These are phyloP conservation scores for Russula lepida DNA, from an alignment of 768 basidiomycete genomes.

Conservation along the genomic window DNA sequence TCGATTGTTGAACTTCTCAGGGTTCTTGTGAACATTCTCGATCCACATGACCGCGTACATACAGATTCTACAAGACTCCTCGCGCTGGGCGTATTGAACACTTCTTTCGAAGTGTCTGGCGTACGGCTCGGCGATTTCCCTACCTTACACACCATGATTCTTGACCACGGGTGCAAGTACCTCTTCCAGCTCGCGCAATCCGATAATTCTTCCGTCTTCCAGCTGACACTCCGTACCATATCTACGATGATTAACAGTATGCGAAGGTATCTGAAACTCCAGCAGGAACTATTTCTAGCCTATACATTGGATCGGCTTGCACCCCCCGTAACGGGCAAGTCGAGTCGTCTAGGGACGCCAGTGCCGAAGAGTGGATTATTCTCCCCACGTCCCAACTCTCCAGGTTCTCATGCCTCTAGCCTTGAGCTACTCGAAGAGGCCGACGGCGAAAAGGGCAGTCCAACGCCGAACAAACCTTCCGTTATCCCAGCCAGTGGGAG, in stretches of 20 bases:
- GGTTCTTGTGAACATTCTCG: constrained; percentile 90
- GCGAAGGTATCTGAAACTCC: constrained; percentile 79
- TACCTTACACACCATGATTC: constrained; percentile 64
- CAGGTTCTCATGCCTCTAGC: constrained; percentile 35
- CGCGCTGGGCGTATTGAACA: constrained; percentile 79
- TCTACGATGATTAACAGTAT: constrained; percentile 85
- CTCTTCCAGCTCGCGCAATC: constrained; percentile 95
- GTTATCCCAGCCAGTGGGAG: constrained; percentile 68
- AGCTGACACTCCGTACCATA: constrained; percentile 74
- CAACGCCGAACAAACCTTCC: constrained; percentile 32
- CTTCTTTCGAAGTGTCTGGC: constrained; percentile 81
- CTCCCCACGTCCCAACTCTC: constrained; percentile 25
- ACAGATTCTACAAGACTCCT: constrained; percentile 92
- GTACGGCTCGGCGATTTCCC: constrained; percentile 65
- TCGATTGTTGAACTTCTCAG: constrained; percentile 89
- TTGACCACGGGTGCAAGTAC: constrained; percentile 91
- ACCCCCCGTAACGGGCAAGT: constrained; percentile 36
- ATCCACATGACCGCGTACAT: constrained; percentile 90
- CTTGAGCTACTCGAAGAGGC: constrained; percentile 32
- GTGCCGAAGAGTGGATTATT: constrained; percentile 7
- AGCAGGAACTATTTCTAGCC: constrained; percentile 90
- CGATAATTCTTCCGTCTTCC: constrained; percentile 72
- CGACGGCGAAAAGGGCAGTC: constrained; percentile 42
- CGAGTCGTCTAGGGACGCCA: constrained; percentile 20
- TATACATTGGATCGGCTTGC: constrained; percentile 90